Evolutionary conservation across 2,329 filamentous ascomycete species (phyloP).

Genomic region (Mollisia scopiformis): DNA sequence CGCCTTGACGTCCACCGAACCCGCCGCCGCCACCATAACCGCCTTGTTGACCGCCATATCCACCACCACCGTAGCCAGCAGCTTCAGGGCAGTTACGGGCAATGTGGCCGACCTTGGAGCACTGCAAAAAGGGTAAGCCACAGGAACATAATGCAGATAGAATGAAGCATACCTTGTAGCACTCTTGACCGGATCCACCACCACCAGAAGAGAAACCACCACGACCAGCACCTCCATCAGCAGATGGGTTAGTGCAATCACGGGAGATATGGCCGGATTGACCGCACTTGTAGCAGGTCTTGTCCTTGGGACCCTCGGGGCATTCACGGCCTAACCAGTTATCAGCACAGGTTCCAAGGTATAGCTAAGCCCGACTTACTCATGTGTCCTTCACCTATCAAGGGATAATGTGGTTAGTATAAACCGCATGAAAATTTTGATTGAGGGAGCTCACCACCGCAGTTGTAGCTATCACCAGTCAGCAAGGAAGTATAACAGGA

Average conservation of each 20-base stretch:
- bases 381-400: conserved; percentile 70
- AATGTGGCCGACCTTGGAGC: conserved; percentile 94
- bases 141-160: neutral
- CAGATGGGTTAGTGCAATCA: conserved; percentile 51
- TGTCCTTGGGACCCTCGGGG: conserved; percentile 86
- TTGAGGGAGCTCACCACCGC: conserved; percentile 62
- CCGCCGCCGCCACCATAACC: conserved; percentile 44
- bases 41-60: conserved; percentile 38
- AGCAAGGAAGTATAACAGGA: conserved; percentile 13
- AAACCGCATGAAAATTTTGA: conserved; percentile 15
- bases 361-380: conserved; percentile 54
- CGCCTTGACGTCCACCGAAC: conserved; percentile 53
- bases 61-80: conserved; percentile 51
- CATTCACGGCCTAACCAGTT: conserved; percentile 78
- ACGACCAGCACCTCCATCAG: conserved; percentile 35
- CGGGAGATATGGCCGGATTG: conserved; percentile 89
- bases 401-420: conserved; percentile 36
- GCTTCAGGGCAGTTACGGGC: conserved; percentile 84
- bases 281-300: conserved; percentile 79
- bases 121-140: conserved; percentile 51
- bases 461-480: conserved; percentile 69
- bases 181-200: conserved; percentile 60
- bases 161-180: conserved; percentile 69
- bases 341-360: conserved; percentile 24
- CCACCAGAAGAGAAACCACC: conserved; percentile 43